These are phyloP conservation scores for Iris macrosiphon DNA, from an alignment of 106 monocot species.

Conservation along the genomic window DNA sequence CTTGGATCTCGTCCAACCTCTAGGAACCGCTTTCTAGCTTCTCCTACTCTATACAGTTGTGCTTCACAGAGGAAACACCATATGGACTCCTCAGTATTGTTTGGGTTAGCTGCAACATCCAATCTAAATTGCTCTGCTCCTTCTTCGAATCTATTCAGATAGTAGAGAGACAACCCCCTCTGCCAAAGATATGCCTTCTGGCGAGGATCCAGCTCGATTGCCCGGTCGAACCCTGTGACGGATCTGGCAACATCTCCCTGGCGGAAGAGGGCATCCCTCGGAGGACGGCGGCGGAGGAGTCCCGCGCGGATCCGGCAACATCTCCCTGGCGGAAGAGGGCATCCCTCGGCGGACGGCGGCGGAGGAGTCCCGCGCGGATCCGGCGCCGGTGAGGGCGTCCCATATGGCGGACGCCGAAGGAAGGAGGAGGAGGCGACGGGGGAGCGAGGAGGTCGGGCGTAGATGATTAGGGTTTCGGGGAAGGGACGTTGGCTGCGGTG, in stretches of 20 bases:
- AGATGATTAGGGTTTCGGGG: too few relatives aligned
- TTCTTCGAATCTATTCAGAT: slow-evolving; percentile 83
- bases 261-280: too few relatives aligned
- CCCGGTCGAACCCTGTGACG: slow-evolving; percentile 70
- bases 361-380: too few relatives aligned
- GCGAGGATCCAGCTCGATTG: slow-evolving; percentile 78
- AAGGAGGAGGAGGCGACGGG: too few relatives aligned
- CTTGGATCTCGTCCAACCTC: slow-evolving; percentile 87
- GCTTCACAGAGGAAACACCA: slow-evolving; percentile 97
- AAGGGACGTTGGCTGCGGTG: too few relatives aligned
- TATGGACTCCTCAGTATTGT: slow-evolving; percentile 96
- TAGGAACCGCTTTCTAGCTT: slow-evolving; percentile 72
- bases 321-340: too few relatives aligned
- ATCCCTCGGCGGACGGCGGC: too few relatives aligned
- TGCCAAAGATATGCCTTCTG: slow-evolving; percentile 96
- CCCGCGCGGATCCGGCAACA: too few relatives aligned
- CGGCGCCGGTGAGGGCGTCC: too few relatives aligned
- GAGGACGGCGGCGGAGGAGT: too few relatives aligned
- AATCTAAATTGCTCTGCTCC: slow-evolving; percentile 93
- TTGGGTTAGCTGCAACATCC: slow-evolving; percentile 84
- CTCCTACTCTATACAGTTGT: slow-evolving; percentile 59
- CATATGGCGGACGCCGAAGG: too few relatives aligned
- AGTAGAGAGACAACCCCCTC: slow-evolving; percentile 91
- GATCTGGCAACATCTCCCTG: slow-evolving; percentile 88
- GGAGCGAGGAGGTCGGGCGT: too few relatives aligned